Conservation (phyloP, 1,284 basidiomycete genomes). For the Cutaneotrichosporon sp. region DNA sequence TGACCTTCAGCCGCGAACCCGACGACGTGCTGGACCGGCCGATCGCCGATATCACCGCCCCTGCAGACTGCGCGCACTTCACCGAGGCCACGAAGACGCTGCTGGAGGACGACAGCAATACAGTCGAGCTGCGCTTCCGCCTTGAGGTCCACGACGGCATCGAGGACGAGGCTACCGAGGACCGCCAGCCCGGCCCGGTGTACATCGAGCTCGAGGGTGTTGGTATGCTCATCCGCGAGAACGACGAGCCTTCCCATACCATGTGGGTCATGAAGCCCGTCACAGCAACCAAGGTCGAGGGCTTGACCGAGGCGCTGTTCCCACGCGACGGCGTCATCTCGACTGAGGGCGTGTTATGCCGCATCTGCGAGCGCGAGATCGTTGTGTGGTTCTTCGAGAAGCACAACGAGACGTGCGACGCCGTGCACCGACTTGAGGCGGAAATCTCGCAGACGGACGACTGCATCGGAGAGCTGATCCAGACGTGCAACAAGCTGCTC, state of each 20-base stretch:
- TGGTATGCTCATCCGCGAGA: conserved; percentile 97
- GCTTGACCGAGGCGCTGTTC: conserved; percentile 57
- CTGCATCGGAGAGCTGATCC: conserved; percentile 79
- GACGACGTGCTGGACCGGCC: conserved; percentile 75
- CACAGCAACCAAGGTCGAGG: conserved; percentile 53
- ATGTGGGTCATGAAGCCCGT: conserved; percentile 99
- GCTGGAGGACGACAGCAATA: conserved; percentile 88
- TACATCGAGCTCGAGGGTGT: conserved; percentile 95
- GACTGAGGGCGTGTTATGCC: conserved; percentile 86
- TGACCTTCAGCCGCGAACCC: conserved; percentile 69
- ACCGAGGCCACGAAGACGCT: conserved; percentile 82
- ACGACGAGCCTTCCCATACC: conserved; percentile 86
- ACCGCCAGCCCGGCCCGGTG: conserved; percentile 56
- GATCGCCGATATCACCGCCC: conserved; percentile 78
- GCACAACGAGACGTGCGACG: conserved; percentile 98
- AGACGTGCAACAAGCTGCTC: conserved; percentile 74
- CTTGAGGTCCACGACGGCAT: conserved; percentile 59
- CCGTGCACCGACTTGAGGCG: conserved; percentile 93
- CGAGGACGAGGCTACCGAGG: conserved; percentile 38
- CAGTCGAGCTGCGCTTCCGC: conserved; percentile 87
- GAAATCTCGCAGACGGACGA: conserved; percentile 95
- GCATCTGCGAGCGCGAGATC: conserved; percentile 95
- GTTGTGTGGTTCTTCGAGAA: conserved; percentile 99
- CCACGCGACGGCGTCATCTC: conserved; percentile 74
- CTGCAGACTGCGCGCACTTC: conserved; percentile 83